Evolutionary conservation across 2,329 filamentous ascomycete species (phyloP), one percentile per base, ranked within the genome.

Genomic region (Aureobasidium pullulans): DNA sequence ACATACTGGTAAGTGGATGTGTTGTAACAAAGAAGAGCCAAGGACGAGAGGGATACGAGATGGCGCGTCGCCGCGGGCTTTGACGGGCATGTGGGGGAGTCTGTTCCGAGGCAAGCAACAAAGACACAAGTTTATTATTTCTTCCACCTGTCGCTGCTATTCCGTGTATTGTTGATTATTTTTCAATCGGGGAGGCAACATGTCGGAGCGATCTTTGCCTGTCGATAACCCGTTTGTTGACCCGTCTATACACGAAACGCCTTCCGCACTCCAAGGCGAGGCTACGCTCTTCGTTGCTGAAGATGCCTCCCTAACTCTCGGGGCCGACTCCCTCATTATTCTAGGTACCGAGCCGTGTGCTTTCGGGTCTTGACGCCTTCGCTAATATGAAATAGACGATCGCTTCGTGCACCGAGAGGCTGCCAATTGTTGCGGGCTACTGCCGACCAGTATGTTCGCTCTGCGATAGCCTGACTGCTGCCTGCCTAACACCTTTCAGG

Each of bases 231-330:
- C 62, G 9, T 64, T 64, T 44, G 50, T 58, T 36, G 62, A 64
- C 36, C 57, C 58, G n/a, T 59, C 57, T 6, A 31, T 50, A 1
- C 9, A 44, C 39, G 57, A 59, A 37, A 53, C 29, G 3, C 44
- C 40, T 11, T 39, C 28, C n/a, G 48, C 53, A 29, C 48, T 46
- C 10, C 43, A 49, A 39, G 52, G 40, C 44, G 42, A 47, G 47
- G 47, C 42, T 36, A 57, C 50, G 81, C 79, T 42, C 72, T 85
- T 59, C 69, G 73, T 86, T 16, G 82, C 80, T 65, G 76, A 80
- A 60, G 79, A 82, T 69, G 82, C 81, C 10, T 83, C 79, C 29
- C 73, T 88, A 52, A 85, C 82, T 1, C 73, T 88, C 43, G 80
- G 79, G 19, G 81, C 79, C 1, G 83, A 87, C 65, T 78, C 81